Percentiles rank a stretch among this genome's conserved stretches.
Evolutionary conservation across 352 stramenopile genomes (phyloP).

Genomic region (Phytophthora aleatoria): DNA sequence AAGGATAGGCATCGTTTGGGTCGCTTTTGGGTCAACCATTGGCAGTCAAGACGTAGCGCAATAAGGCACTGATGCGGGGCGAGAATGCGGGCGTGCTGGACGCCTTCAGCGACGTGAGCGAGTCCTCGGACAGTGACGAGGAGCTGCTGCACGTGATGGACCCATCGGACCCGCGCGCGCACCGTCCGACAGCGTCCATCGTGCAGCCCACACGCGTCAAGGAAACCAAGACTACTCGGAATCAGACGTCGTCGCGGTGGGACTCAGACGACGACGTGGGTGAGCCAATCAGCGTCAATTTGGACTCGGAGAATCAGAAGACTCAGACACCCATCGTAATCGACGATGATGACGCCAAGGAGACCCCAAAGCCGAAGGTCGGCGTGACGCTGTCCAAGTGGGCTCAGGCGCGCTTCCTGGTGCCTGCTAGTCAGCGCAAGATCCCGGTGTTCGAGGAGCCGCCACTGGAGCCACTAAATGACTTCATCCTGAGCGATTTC

Average conservation of each 20-base stretch:
- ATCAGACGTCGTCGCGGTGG: constrained; percentile 54
- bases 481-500: constrained; percentile 87
- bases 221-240: constrained; percentile 8
- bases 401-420: constrained; percentile 71
- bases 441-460: constrained; percentile 60
- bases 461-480: constrained; percentile 79
- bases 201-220: constrained; percentile 40
- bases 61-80: constrained; percentile 33
- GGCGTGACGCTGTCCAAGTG: constrained; percentile 72
- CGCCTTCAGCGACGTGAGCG: constrained; percentile 40
- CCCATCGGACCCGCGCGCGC: constrained; percentile 74
- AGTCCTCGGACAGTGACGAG: constrained; percentile 45
- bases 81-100: constrained; percentile 43
- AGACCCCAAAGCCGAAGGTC: constrained; percentile 4
- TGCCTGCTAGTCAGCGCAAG: constrained; percentile 58
- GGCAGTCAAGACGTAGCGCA: constrained; percentile 15
- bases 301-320: constrained; percentile 26
- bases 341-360: constrained; percentile 18
- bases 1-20: not conserved
- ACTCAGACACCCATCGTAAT: constrained; percentile 22
- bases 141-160: constrained; percentile 73
- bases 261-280: constrained; percentile 66
- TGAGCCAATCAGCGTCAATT: constrained; percentile 42
- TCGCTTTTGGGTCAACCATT: constrained; percentile 14
- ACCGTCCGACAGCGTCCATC: constrained; percentile 35